Base-by-base conservation (phyloP, 805 yeast genomes). In the Scheffersomyces amazonensis region DNA sequence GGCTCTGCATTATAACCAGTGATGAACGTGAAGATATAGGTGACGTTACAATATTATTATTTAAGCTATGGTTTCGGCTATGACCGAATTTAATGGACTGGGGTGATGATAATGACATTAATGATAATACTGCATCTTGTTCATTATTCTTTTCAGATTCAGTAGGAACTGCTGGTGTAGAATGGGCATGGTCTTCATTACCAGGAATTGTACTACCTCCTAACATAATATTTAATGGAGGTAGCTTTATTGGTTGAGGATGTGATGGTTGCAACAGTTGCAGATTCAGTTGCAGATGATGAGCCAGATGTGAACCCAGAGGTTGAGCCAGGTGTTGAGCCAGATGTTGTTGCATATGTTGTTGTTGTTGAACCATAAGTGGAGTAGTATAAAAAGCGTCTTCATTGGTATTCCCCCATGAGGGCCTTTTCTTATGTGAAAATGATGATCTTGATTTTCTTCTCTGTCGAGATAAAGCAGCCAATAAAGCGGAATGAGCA, bases 61-160 rank as follows among this genome's bases (percentile, higher is more conserved):
- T 45, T 18, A 57, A 46, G 44, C 62, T 60, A 17, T 50, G 61
- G 22, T 41, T 63, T 47, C 61, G 58, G 32, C 60, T 53, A 43
- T 60, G 64, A 12, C 46, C 20, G 32, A 56, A 57, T 34, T 60
- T 62, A 28, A 50, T 45, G 13, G 60, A 37, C 46, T 64, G 71
- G 2, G 82, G 81, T 1, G 80, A 73, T 6, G 81, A 68, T 29
- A 77, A 60, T 27, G 80, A 73, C 70, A 77, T 77, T 36, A 77
- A 60, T 16, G 81, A 75, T 50, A 71, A 59, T 9, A 77, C 71
- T 5, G 82, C 82, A 34, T 76, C 81, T 48, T 76, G 76, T 44
- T 77, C 82, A 34, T 59, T 54, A 44, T 58, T 54, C 17, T 48
- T 42, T 15, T 35, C 40, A 13, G 7, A 7, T 9, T 24, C 13